These are phyloP conservation scores for Notholithocarpus densiflorus DNA, from an alignment of 306 rosid genomes.

Conservation along the genomic window DNA sequence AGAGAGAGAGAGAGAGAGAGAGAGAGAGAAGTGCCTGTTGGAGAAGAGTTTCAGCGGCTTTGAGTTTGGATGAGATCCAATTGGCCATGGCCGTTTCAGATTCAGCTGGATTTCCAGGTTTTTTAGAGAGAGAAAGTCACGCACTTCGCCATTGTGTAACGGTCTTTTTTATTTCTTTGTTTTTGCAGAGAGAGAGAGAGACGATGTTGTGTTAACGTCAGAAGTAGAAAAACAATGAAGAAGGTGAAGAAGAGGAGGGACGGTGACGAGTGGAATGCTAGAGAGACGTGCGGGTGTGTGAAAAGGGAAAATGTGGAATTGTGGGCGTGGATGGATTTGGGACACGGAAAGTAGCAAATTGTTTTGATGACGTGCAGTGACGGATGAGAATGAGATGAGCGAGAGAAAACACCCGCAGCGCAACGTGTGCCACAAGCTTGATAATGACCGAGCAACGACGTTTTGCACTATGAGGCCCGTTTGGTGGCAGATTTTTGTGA, in stretches of 20 bases:
- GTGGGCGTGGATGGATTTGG: neutral
- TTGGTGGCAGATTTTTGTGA: too few relatives aligned
- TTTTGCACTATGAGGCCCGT: too few relatives aligned
- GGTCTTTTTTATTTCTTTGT: too few relatives aligned
- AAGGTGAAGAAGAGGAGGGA: neutral
- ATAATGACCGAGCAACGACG: too few relatives aligned
- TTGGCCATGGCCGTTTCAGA: slow-evolving; percentile 56
- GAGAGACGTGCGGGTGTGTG: neutral
- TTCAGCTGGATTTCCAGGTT: slow-evolving; percentile 10
- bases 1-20: neutral
- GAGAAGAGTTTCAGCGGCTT: slow-evolving; percentile 89
- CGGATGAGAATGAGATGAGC: neutral
- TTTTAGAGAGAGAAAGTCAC: neutral
- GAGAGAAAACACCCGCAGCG: too few relatives aligned
- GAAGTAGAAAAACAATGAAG: neutral
- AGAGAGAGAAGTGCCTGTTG: slow-evolving; percentile 62
- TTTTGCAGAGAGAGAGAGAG: neutral
- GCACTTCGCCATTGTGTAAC: too few relatives aligned
- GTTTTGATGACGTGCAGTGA: neutral
- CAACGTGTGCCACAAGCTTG: too few relatives aligned
- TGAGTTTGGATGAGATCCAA: slow-evolving; percentile 98
- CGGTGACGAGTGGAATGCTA: neutral
- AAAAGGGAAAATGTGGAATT: neutral
- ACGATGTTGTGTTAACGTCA: neutral
- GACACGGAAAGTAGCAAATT: neutral